These are phyloP conservation scores for Kuraishia floccosa DNA, from an alignment of 805 yeast species.

Conservation along the genomic window DNA sequence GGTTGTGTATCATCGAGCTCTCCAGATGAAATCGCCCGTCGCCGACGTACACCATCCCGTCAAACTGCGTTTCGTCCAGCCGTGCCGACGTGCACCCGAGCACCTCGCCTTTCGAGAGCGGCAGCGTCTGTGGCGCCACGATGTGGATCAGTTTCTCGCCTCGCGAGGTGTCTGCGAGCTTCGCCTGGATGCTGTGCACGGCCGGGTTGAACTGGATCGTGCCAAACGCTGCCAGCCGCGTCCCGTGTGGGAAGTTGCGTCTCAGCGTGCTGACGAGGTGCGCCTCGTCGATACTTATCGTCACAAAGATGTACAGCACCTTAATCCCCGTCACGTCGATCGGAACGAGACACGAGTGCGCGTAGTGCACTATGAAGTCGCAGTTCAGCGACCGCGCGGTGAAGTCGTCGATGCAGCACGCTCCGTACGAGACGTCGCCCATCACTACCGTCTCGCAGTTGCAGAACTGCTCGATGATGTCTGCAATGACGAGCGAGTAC, in stretches of 20 bases:
- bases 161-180: too few relatives aligned
- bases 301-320: slow-evolving; percentile 91
- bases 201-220: slow-evolving; percentile 97
- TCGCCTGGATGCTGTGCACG: slow-evolving; percentile 64
- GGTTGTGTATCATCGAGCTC: slow-evolving; percentile 95
- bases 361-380: slow-evolving; percentile 92
- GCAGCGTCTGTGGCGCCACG: slow-evolving; percentile 84
- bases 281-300: slow-evolving; percentile 75
- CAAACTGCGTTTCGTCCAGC: slow-evolving; percentile 47
- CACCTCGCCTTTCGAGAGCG: slow-evolving; percentile 91
- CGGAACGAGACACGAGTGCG: slow-evolving; percentile 95
- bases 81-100: slow-evolving; percentile 92
- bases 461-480: slow-evolving; percentile 88
- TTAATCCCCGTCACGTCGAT: slow-evolving; percentile 85
- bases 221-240: slow-evolving; percentile 77
- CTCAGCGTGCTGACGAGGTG: slow-evolving; percentile 73
- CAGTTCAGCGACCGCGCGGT: slow-evolving; percentile 91
- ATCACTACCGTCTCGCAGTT: slow-evolving; percentile 78
- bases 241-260: slow-evolving; percentile 53
- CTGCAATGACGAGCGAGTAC: slow-evolving; percentile 82
- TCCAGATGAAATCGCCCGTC: slow-evolving; percentile 96
- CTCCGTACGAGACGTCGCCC: slow-evolving; percentile 99
- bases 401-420: slow-evolving; percentile 95
- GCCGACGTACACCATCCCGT: slow-evolving; percentile 85
- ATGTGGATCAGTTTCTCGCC: slow-evolving; percentile 48